Evolutionary conservation across 805 yeast genomes (phyloP).

Genomic region (Groenewaldozyma tartarivorans): DNA sequence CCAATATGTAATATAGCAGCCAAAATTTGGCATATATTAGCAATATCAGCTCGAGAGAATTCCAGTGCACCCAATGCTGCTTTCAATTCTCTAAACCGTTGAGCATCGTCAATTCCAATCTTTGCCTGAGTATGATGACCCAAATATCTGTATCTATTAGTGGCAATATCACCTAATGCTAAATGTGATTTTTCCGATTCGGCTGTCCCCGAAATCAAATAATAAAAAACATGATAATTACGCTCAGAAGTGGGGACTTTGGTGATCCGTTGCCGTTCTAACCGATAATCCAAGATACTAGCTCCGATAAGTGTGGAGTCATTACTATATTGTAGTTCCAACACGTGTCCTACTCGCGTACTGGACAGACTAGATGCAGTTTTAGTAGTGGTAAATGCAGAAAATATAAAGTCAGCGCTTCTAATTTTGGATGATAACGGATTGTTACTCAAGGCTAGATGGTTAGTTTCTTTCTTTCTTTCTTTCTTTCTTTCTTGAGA

Average conservation of each 20-base stretch:
- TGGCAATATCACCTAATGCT: constrained; percentile 28
- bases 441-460: constrained; percentile 22
- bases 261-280: constrained; percentile 47
- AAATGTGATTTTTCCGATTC: constrained; percentile 32
- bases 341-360: constrained; percentile 47
- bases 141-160: constrained; percentile 35
- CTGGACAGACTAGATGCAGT: constrained; percentile 27
- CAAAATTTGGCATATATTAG: constrained; percentile 39
- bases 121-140: constrained; percentile 33
- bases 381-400: constrained; percentile 32
- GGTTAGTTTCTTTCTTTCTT: too few relatives aligned
- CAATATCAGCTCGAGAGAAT: constrained; percentile 37
- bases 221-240: constrained; percentile 52
- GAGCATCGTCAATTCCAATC: constrained; percentile 39
- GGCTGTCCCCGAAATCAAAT: constrained; percentile 43
- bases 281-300: constrained; percentile 43
- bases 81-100: constrained; percentile 37
- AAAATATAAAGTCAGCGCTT: constrained; percentile 27
- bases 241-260: constrained; percentile 42
- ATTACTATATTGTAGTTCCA: constrained; percentile 42
- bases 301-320: constrained; percentile 43
- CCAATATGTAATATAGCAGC: constrained; percentile 37
- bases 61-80: constrained; percentile 43
- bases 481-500: neutral
- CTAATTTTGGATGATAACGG: constrained; percentile 27